phyloP scores from a whole-genome alignment of 345 rosid species.

The Excoecaria agallocha region DNA sequence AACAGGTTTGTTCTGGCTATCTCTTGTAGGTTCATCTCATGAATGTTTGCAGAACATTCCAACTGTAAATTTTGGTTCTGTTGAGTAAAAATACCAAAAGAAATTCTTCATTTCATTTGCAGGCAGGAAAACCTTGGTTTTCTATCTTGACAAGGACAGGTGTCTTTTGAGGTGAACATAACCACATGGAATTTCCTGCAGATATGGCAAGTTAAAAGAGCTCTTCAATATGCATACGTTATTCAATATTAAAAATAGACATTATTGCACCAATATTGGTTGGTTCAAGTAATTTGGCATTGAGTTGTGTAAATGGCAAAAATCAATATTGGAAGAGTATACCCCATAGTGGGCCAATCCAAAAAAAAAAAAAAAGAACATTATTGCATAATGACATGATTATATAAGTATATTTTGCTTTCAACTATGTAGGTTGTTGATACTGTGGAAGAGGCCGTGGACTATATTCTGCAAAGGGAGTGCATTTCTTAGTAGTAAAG shows the following conservation, averaged over 20 bases:
- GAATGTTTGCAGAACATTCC: not conserved
- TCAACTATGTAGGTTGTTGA: constrained; percentile 38
- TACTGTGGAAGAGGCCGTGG: constrained; percentile 51
- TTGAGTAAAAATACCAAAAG: not conserved
- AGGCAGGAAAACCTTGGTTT: constrained; percentile 53
- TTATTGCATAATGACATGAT: too few species aligned
- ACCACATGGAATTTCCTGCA: constrained; percentile 40
- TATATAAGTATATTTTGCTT: not conserved
- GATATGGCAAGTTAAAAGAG: constrained; percentile 35
- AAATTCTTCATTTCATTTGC: constrained; percentile 5
- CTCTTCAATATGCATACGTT: too few species aligned
- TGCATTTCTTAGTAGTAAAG: constrained; percentile 4
- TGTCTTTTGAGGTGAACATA: constrained; percentile 36
- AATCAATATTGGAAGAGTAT: too few species aligned
- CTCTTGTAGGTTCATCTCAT: not conserved
- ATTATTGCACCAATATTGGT: too few species aligned
- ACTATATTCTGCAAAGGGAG: constrained; percentile 41
- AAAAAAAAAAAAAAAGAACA: too few species aligned
- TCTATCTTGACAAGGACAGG: constrained; percentile 49
- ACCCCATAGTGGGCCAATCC: too few species aligned
- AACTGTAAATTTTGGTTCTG: not conserved
- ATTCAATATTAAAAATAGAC: not conserved
- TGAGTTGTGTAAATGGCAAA: too few species aligned
- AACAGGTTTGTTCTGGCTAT: constrained; percentile 14
- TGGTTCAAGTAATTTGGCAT: too few species aligned